A percentile compares a stretch with the other conserved stretches of the same genome.
phyloP scores from a whole-genome alignment of 1,284 basidiomycete species.

The Agaricales sp. region DNA sequence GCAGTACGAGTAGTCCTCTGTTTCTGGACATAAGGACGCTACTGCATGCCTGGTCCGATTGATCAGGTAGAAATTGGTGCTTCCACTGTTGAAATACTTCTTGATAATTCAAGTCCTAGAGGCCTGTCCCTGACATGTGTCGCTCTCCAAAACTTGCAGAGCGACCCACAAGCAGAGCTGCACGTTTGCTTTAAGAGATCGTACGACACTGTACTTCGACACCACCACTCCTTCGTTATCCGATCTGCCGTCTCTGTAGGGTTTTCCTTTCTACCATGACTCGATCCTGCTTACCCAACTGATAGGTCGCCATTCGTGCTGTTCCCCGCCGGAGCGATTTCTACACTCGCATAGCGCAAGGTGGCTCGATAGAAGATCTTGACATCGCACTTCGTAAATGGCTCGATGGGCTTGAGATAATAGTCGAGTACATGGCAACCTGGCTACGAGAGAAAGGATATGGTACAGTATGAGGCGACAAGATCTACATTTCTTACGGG shows the following conservation, averaged over 20 bases:
- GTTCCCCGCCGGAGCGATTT: slow-evolving; percentile 86
- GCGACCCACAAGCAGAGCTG: slow-evolving; percentile 64
- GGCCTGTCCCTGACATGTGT: slow-evolving; percentile 78
- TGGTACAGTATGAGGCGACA: slow-evolving; percentile 39
- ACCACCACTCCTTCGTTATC: slow-evolving; percentile 80
- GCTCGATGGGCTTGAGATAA: slow-evolving; percentile 67
- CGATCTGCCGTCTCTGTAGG: slow-evolving; percentile 77
- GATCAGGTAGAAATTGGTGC: slow-evolving; percentile 44
- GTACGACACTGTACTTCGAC: slow-evolving; percentile 77
- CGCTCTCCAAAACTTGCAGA: slow-evolving; percentile 71
- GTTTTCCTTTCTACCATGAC: slow-evolving; percentile 14
- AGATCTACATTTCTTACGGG: neutral
- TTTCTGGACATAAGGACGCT: slow-evolving; percentile 30
- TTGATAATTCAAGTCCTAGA: slow-evolving; percentile 42
- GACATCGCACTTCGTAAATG: slow-evolving; percentile 69
- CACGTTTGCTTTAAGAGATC: slow-evolving; percentile 78
- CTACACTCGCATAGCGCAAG: slow-evolving; percentile 76
- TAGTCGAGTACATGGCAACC: slow-evolving; percentile 55
- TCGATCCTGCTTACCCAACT: slow-evolving; percentile 5
- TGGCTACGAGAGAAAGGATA: slow-evolving; percentile 64
- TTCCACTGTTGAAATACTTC: slow-evolving; percentile 5
- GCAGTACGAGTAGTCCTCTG: slow-evolving; percentile 44
- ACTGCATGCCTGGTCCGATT: slow-evolving; percentile 72
- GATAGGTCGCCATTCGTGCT: slow-evolving; percentile 85
- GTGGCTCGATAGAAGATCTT: slow-evolving; percentile 69